Evolutionary conservation across 768 basidiomycete genomes (phyloP).

Genomic region (Pluteus cervinus): DNA sequence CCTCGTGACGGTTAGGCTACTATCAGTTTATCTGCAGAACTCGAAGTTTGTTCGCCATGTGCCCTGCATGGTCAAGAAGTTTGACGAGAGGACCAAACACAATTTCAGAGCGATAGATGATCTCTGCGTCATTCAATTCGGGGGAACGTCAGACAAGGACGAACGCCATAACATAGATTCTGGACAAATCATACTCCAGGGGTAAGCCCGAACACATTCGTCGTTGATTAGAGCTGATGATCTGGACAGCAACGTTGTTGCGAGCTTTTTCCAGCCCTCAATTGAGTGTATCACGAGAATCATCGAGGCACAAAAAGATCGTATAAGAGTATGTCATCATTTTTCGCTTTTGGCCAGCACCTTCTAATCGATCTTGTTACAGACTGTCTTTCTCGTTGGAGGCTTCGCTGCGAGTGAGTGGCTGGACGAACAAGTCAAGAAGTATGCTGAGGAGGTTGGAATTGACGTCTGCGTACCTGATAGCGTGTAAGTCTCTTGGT

Average conservation of each 20-base stretch:
- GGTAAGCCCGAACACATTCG: background rate
- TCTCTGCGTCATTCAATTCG: no score
- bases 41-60: slow-evolving; percentile 27
- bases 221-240: background rate
- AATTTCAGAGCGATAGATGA: slow-evolving; percentile 31
- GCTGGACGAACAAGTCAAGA: slow-evolving; percentile 20
- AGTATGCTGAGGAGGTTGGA: slow-evolving; percentile 19
- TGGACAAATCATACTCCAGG: background rate
- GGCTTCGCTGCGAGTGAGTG: slow-evolving; percentile 6
- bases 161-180: no score
- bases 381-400: slow-evolving; percentile 6
- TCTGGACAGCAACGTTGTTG: slow-evolving; percentile 14
- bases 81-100: slow-evolving; percentile 36
- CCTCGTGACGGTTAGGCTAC: background rate
- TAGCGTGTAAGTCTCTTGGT: background rate
- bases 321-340: slow-evolving; percentile 3
- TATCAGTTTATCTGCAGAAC: slow-evolving; percentile 17
- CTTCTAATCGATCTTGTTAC: slow-evolving; percentile 9
- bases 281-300: slow-evolving; percentile 15
- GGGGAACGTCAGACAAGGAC: no score
- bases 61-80: slow-evolving; percentile 28
- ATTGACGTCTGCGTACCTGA: slow-evolving; percentile 22
- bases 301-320: slow-evolving; percentile 8
- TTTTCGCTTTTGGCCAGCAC: slow-evolving; percentile 11
- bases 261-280: slow-evolving; percentile 21